Evolutionary conservation across 805 yeast genomes (phyloP).

Genomic region (Ogataea pilisensis): DNA sequence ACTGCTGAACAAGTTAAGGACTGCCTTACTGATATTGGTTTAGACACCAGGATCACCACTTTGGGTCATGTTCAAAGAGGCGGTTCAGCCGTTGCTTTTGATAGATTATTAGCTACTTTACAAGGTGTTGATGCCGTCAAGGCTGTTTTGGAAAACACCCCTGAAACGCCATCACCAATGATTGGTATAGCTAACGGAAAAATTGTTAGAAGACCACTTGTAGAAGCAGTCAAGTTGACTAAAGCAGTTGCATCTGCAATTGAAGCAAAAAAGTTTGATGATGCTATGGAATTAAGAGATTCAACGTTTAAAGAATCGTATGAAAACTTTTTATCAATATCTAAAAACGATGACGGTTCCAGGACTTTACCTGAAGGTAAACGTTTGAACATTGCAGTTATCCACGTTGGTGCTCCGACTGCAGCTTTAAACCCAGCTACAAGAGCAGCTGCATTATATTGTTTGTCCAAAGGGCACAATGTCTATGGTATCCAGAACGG

Average conservation of each 20-base stretch:
- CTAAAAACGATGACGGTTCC: slow-evolving; percentile 61
- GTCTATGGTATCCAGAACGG: slow-evolving; percentile 93
- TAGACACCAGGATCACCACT: slow-evolving; percentile 93
- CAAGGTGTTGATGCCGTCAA: slow-evolving; percentile 98
- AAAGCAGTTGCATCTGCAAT: slow-evolving; percentile 90
- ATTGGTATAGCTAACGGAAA: slow-evolving; percentile 87
- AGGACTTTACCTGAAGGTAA: slow-evolving; percentile 56
- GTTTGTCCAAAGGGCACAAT: slow-evolving; percentile 84
- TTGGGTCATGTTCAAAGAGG: slow-evolving; percentile 98
- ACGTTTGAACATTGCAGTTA: slow-evolving; percentile 72
- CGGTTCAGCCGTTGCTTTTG: slow-evolving; percentile 96
- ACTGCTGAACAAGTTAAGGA: slow-evolving; percentile 77
- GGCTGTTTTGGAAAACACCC: slow-evolving; percentile 84
- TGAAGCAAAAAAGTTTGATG: slow-evolving; percentile 68
- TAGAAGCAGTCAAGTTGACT: slow-evolving; percentile 86
- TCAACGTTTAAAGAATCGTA: slow-evolving; percentile 81
- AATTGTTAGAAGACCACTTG: slow-evolving; percentile 76
- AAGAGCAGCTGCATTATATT: slow-evolving; percentile 84
- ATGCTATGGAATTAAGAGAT: slow-evolving; percentile 84
- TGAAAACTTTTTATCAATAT: slow-evolving; percentile 65
- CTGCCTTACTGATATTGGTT: slow-evolving; percentile 75
- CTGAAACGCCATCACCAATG: slow-evolving; percentile 91
- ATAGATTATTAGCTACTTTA: slow-evolving; percentile 84
- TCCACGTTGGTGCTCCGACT: slow-evolving; percentile 96
- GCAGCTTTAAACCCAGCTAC: slow-evolving; percentile 94